These are phyloP conservation scores for Sarocladiaceae sp. DNA, from an alignment of 2,329 filamentous ascomycete genomes.

Conservation along the genomic window DNA sequence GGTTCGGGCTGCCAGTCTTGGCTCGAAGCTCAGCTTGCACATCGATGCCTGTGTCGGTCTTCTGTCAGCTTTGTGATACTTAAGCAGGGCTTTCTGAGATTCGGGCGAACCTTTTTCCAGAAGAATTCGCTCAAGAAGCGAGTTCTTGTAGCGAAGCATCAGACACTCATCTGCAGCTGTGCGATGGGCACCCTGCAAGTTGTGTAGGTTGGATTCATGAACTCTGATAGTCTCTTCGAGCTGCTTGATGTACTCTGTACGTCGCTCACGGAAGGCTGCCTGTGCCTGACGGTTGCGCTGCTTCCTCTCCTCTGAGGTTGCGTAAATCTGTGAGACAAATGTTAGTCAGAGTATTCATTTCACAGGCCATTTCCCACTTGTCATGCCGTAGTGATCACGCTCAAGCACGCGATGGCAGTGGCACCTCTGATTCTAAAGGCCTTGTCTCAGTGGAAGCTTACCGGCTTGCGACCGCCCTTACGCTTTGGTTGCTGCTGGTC, in stretches of 20 bases:
- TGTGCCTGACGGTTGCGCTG: slow-evolving; percentile 96
- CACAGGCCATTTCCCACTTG: background rate
- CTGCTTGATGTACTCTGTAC: slow-evolving; percentile 99
- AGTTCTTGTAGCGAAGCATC: slow-evolving; percentile 99
- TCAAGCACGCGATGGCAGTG: background rate
- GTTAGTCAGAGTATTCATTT: no score
- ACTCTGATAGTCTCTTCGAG: slow-evolving; percentile 95
- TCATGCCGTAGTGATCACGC: background rate
- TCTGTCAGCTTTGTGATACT: slow-evolving; percentile 4
- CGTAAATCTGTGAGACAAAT: slow-evolving; percentile 68
- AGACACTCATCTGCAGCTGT: slow-evolving; percentile 93
- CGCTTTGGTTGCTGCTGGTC: slow-evolving; percentile 72
- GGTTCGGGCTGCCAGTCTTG: slow-evolving; percentile 81
- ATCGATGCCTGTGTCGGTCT: slow-evolving; percentile 72
- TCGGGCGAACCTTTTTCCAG: slow-evolving; percentile 77
- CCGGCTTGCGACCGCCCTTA: slow-evolving; percentile 95
- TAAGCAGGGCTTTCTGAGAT: background rate
- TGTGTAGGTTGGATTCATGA: slow-evolving; percentile 90
- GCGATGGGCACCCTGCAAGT: slow-evolving; percentile 87
- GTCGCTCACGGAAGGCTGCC: slow-evolving; percentile 90
- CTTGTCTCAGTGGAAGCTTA: slow-evolving; percentile 46
- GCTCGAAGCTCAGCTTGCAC: slow-evolving; percentile 91
- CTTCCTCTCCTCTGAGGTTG: slow-evolving; percentile 96
- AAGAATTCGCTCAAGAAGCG: slow-evolving; percentile 86
- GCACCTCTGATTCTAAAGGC: background rate